phyloP scores from a whole-genome alignment of 768 basidiomycete genomes.

The Mycena venus region DNA sequence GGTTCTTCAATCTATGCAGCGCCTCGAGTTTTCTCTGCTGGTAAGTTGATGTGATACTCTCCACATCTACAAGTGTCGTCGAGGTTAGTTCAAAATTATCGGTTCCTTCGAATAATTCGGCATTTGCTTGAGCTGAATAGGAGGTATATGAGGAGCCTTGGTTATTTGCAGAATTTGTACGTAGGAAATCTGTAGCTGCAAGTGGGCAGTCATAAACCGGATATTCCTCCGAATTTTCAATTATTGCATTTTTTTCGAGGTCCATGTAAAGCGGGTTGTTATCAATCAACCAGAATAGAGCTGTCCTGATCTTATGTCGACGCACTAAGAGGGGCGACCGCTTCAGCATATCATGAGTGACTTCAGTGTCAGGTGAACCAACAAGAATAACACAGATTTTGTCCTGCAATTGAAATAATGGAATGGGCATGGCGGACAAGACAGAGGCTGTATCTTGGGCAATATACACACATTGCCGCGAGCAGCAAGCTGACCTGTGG shows the following conservation, averaged over 20 bases:
- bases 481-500: slow-evolving; percentile 35
- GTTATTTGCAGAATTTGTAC: slow-evolving; percentile 13
- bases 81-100: neutral
- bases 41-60: slow-evolving; percentile 22
- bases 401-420: slow-evolving; percentile 19
- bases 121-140: too few relatives aligned
- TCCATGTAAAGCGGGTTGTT: too few relatives aligned
- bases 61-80: slow-evolving; percentile 29
- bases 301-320: too few relatives aligned
- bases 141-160: neutral
- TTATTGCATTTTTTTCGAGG: too few relatives aligned
- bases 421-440: slow-evolving; percentile 19
- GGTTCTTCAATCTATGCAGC: too few relatives aligned
- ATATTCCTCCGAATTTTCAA: too few relatives aligned
- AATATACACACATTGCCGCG: slow-evolving; percentile 38
- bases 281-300: too few relatives aligned
- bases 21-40: too few relatives aligned
- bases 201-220: slow-evolving; percentile 25
- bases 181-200: slow-evolving; percentile 1
- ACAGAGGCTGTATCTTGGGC: slow-evolving; percentile 29
- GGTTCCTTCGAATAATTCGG: too few relatives aligned
- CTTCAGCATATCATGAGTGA: slow-evolving; percentile 12
- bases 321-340: neutral
- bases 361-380: too few relatives aligned
- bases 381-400: too few relatives aligned